Percentiles rank a stretch among this genome's conserved stretches.
Conservation (phyloP, 1,284 basidiomycete species). For the Mrakiaceae sp. region DNA sequence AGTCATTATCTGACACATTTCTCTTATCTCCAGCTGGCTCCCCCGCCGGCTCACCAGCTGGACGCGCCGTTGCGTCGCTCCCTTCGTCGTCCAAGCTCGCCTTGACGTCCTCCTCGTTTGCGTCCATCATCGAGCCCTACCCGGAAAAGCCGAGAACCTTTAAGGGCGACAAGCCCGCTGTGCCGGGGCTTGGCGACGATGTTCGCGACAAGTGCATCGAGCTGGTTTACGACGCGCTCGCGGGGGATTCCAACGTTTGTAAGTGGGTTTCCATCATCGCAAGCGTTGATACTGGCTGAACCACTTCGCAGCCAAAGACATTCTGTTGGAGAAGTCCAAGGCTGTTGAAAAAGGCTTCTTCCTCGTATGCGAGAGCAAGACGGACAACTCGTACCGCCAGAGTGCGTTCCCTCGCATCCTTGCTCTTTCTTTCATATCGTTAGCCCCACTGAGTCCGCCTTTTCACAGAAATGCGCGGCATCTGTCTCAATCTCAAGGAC, state of each 20-base stretch:
- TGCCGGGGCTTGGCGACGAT: slow-evolving; percentile 52
- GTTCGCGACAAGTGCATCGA: slow-evolving; percentile 75
- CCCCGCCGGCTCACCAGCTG: slow-evolving; percentile 9
- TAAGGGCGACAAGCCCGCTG: slow-evolving; percentile 38
- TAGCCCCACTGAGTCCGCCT: neutral
- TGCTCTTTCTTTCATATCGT: neutral
- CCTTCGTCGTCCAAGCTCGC: slow-evolving; percentile 31
- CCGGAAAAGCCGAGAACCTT: slow-evolving; percentile 43
- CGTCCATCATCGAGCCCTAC: slow-evolving; percentile 37
- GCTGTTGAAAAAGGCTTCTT: slow-evolving; percentile 37
- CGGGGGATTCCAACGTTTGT: slow-evolving; percentile 42
- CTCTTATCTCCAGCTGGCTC: neutral
- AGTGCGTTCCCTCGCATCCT: slow-evolving; percentile 26
- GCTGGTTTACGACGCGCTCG: slow-evolving; percentile 83
- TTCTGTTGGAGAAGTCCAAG: slow-evolving; percentile 35
- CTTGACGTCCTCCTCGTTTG: slow-evolving; percentile 16
- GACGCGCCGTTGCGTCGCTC: slow-evolving; percentile 22
- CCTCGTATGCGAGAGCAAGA: slow-evolving; percentile 27
- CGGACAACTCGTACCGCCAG: slow-evolving; percentile 34
- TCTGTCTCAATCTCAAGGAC: slow-evolving; percentile 89
- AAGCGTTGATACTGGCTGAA: neutral
- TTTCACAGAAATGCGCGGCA: slow-evolving; percentile 76
- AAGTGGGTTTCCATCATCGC: neutral
- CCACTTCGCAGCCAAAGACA: slow-evolving; percentile 26
- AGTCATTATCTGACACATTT: too few relatives aligned